These are phyloP conservation scores for Corynascus novoguineensis DNA, from an alignment of 495 filamentous ascomycete species.

Conservation along the genomic window DNA sequence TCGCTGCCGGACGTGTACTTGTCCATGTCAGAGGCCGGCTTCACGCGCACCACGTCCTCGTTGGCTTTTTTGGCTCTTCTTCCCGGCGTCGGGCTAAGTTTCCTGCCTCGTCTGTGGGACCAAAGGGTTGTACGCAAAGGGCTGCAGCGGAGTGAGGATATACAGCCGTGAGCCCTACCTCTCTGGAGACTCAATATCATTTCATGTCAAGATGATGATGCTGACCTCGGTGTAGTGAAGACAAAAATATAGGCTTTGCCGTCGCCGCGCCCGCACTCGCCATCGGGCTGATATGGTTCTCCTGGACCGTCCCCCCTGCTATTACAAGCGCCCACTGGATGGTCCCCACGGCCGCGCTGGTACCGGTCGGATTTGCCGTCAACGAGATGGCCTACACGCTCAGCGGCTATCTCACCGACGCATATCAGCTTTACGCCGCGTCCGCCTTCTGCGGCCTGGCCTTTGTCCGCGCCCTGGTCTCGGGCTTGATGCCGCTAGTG, in stretches of 20 bases:
- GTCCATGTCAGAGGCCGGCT: neutral
- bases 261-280: neutral
- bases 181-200: neutral
- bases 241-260: neutral
- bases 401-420: neutral
- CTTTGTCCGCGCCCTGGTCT: neutral
- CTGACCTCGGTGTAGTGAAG: neutral
- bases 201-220: neutral
- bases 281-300: neutral
- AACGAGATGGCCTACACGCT: conserved; percentile 3
- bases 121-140: neutral
- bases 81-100: neutral
- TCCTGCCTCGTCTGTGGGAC: neutral
- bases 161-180: neutral
- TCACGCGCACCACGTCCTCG: neutral
- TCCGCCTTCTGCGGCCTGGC: neutral
- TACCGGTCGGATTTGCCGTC: neutral
- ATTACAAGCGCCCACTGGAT: neutral
- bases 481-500: neutral
- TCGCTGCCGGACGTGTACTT: neutral
- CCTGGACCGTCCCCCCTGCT: neutral
- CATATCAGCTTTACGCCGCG: neutral
- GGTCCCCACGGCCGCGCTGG: neutral
- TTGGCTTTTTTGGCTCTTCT: neutral
- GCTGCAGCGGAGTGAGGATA: neutral